Conservation (phyloP, 352 stramenopile genomes). For the Phytopythium vexans region DNA sequence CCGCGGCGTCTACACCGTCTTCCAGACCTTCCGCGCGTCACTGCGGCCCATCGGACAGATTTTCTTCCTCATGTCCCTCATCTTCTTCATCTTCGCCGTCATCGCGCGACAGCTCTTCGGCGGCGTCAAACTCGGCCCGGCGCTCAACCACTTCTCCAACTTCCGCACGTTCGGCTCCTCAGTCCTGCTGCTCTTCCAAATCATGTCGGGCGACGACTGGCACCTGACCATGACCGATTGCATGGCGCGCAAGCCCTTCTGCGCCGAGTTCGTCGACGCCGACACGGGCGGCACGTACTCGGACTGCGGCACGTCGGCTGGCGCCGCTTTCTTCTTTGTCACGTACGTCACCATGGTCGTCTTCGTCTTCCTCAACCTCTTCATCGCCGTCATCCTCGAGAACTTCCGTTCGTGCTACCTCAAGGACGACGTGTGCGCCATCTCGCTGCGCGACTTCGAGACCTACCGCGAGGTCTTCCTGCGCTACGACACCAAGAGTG, state of each 20-base stretch:
- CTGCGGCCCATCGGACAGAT: slow-evolving; percentile 67
- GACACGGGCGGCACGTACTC: slow-evolving; percentile 38
- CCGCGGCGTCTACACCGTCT: slow-evolving; percentile 66
- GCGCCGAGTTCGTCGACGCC: slow-evolving; percentile 36
- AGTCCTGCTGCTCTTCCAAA: slow-evolving; percentile 71
- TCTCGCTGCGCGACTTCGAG: slow-evolving; percentile 78
- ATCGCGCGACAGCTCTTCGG: slow-evolving; percentile 75
- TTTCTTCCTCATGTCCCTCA: slow-evolving; percentile 80
- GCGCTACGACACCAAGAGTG: slow-evolving; percentile 52
- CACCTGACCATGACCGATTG: slow-evolving; percentile 81
- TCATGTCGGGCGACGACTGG: slow-evolving; percentile 83
- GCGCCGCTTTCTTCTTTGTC: slow-evolving; percentile 58
- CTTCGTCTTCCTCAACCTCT: slow-evolving; percentile 82
- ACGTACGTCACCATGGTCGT: slow-evolving; percentile 76
- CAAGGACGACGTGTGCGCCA: slow-evolving; percentile 67
- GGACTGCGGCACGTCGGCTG: slow-evolving; percentile 50
- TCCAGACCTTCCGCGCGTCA: slow-evolving; percentile 72
- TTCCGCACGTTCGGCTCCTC: slow-evolving; percentile 64
- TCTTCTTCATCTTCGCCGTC: slow-evolving; percentile 82
- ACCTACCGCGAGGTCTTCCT: slow-evolving; percentile 65
- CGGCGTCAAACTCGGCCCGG: slow-evolving; percentile 46
- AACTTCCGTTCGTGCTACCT: slow-evolving; percentile 83
- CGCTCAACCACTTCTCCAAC: slow-evolving; percentile 69
- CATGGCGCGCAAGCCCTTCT: slow-evolving; percentile 56
- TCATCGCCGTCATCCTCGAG: slow-evolving; percentile 80